Evolutionary conservation across 805 yeast genomes (phyloP), one percentile per base, ranked within the genome.

Genomic region (Sungouiozyma ichnusensis): DNA sequence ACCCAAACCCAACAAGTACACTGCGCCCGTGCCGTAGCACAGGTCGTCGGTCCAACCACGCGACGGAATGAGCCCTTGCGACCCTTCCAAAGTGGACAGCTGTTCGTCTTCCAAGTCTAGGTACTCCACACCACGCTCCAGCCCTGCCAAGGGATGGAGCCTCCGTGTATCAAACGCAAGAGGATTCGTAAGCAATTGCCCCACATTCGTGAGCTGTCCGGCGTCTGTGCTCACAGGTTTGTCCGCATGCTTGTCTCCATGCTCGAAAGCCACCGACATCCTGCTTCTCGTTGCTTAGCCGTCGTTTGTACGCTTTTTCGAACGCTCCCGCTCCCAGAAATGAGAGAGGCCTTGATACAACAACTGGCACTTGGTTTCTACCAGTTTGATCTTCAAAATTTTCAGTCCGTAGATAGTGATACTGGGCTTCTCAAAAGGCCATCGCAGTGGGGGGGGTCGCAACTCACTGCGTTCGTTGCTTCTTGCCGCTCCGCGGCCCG

Each of bases 1-100:
- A 31, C 94, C 94, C 50, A 92, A 72, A 35, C 95, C 94, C 27
- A 83, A 53, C 51, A 92, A 72, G 61, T 92, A 92, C 40, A 87
- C 86, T 5, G 95, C 79, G 65, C 98, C 98, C 9, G 97, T 83
- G 53, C 98, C 98, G 65, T 92, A 92, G 74, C 97, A 87, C 50
- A 92, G 73, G 67, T 92, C 97, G 63, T 92, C 98, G 14, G 87
- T 76, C 94, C 96, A 92, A 53, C 94, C 95, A 68, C 97, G 80
- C n/a, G 94, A 83, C 20, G 98, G 96, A 48, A 92, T 74, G 45
- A 90, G 62, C 44, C 96, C 94, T 58, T 85, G 86, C 1, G 94
- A 77, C 33, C 95, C 96, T 56, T 86, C 94, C 54, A 85, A 64
- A n/a, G 74, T 65, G 37, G 78, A 74, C 47, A 87, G 67, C 48